These are phyloP conservation scores for Extremus antarcticus DNA, from an alignment of 495 filamentous ascomycete species.

Conservation along the genomic window DNA sequence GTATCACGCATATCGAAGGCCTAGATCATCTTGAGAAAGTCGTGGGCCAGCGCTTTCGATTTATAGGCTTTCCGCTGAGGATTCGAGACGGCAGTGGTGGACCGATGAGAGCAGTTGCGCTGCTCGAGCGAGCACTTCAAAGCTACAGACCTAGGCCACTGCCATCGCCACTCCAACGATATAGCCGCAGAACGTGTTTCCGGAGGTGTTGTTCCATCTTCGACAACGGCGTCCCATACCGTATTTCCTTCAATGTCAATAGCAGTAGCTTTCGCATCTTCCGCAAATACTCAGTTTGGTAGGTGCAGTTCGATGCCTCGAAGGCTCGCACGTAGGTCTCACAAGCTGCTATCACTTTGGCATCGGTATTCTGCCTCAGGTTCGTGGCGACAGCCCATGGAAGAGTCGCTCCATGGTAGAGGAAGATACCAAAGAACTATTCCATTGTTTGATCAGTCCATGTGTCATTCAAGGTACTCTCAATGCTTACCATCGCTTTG, in stretches of 20 bases:
- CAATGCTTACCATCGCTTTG: not conserved
- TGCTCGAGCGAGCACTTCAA: constrained; percentile 5
- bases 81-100: constrained; percentile 13
- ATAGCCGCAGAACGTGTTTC: not conserved
- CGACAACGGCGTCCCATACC: not conserved
- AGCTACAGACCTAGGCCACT: not conserved
- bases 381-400: not conserved
- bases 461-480: not conserved
- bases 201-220: not conserved
- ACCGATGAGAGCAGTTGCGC: constrained; percentile 14
- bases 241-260: not conserved
- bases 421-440: not conserved
- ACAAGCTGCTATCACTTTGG: not conserved
- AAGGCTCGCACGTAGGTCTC: not conserved
- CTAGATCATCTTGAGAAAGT: constrained; percentile 11
- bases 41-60: constrained; percentile 11
- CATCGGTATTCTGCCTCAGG: not conserved
- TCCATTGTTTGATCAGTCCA: not conserved
- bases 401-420: not conserved
- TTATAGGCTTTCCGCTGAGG: constrained; percentile 17
- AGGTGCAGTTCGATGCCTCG: not conserved
- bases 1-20: constrained; percentile 18
- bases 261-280: not conserved
- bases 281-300: not conserved
- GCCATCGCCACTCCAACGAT: not conserved